Evolutionary conservation across 2,329 filamentous ascomycete species (phyloP), one percentile per base, ranked within the genome.

Genomic region (Trichoderma semiorbis): DNA sequence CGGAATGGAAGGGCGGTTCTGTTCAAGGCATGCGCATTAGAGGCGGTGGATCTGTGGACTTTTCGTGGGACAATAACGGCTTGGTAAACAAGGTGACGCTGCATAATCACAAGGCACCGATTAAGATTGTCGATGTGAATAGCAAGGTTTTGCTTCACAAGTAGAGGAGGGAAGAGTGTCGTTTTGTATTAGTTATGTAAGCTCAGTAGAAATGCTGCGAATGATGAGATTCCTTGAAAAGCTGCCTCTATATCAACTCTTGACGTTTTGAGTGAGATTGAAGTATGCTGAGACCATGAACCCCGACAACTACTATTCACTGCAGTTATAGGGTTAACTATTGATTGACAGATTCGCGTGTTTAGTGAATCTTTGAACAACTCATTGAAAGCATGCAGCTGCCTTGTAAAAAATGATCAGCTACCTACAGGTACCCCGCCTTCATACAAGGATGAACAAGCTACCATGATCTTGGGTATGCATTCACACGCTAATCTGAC

Each of bases 1-100:
- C 74, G 57, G 74, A 74, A 0, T 87, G 85, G 85, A 82, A 76
- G 5, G 78, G 78, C 3, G 85, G 85, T 0, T 81, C 75, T n/a
- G 83, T 87, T 1, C 78, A 75, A 39, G 84, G 85, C 0, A 74
- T 87, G 72, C 78, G 80, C 53, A 68, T 87, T 12, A 80, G 85
- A 24, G 84, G 85, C 0, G 85, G 84, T 1, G 79, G 81, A 0
- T 74, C 74, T 1, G 79, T 86, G 0, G 81, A 83, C 69, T 86
- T 87, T 75, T 74, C 63, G 4, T 86, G 84, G 85, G 77, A 84
- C 73, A 76, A 73, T 0, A 61, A 79, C 3, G 83, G 34, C 8
- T 63, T 67, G 63, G 72, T 70, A 26, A 53, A 67, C 14, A 67
- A 57, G 55, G 72, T 62, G 68, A 71, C 62, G 7, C 47, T 73